Evolutionary conservation across 148 eudicot species (phyloP).

Genomic region (Rhododendron molle): DNA sequence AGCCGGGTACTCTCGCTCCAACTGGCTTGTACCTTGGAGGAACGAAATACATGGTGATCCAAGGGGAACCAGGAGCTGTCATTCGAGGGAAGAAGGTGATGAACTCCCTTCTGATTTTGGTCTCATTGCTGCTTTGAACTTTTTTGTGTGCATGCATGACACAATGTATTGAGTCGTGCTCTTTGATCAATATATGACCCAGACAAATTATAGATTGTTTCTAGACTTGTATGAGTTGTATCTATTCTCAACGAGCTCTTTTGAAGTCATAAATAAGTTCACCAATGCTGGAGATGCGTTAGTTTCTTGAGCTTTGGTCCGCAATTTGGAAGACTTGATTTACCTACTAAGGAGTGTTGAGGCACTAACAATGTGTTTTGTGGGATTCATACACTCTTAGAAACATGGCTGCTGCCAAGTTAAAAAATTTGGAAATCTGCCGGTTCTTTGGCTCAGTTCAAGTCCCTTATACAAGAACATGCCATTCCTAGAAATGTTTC

Average conservation of each 20-base stretch:
- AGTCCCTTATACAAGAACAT: neutral
- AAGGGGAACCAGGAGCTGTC: constrained; percentile 14
- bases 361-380: neutral
- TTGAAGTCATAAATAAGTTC: neutral
- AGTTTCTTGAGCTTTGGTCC: neutral
- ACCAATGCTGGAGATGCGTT: neutral
- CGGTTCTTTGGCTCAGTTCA: neutral
- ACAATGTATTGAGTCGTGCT: neutral
- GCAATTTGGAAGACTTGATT: neutral
- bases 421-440: neutral
- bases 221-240: neutral
- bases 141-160: neutral
- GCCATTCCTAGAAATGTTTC: neutral
- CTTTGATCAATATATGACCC: neutral
- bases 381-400: too few species aligned
- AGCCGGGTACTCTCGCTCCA: constrained; percentile 5
- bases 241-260: neutral
- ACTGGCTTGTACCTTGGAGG: constrained; percentile 9
- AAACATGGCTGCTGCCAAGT: neutral
- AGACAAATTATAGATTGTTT: neutral
- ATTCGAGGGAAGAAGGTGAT: constrained; percentile 11
- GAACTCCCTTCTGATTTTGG: neutral
- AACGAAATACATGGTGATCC: constrained; percentile 13
- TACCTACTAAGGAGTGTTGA: neutral
- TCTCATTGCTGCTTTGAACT: neutral